Conservation (phyloP, 2,329 filamentous ascomycete genomes). For the Claviceps quebecensis region DNA sequence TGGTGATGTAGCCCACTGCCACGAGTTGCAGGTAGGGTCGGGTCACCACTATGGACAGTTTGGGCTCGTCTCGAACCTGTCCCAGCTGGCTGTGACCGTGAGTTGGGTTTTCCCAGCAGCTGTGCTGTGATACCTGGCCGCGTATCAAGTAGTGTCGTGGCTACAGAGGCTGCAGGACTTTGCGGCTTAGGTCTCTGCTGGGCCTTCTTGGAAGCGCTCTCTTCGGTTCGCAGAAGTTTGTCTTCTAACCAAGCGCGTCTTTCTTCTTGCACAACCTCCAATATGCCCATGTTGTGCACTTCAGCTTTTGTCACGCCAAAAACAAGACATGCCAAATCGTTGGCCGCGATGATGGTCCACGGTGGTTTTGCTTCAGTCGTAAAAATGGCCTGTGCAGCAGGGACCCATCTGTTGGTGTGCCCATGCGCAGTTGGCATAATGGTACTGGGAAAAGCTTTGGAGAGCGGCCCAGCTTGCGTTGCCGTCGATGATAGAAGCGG, state of each 20-base stretch:
- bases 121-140: conserved; percentile 65
- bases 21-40: conserved; percentile 39
- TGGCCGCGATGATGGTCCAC: conserved; percentile 93
- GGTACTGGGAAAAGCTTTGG: conserved; percentile 30
- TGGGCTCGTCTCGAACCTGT: conserved; percentile 44
- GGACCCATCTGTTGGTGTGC: conserved; percentile 80
- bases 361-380: conserved; percentile 83
- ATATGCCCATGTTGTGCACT: conserved; percentile 83
- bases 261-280: conserved; percentile 88
- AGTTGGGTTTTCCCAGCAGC: conserved; percentile 69
- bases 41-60: conserved; percentile 44
- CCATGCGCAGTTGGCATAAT: conserved; percentile 56
- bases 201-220: conserved; percentile 18
- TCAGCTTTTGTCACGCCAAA: conserved; percentile 98
- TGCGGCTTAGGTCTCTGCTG: conserved; percentile 20
- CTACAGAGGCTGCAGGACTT: conserved; percentile 26
- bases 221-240: conserved; percentile 50
- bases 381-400: conserved; percentile 90
- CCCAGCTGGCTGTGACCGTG: conserved; percentile 41
- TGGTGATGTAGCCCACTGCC: conserved; percentile 44
- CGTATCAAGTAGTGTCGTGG: conserved; percentile 50
- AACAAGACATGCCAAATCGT: conserved; percentile 91
- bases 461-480: conserved; percentile 24
- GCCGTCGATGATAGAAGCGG: conserved; percentile 28
- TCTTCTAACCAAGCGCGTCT: conserved; percentile 78